A percentile compares a stretch with the other conserved stretches of the same genome.
These are phyloP conservation scores for Plasmodium knowlesi DNA, from an alignment of 169 alveolate genomes.

Conservation along the genomic window DNA sequence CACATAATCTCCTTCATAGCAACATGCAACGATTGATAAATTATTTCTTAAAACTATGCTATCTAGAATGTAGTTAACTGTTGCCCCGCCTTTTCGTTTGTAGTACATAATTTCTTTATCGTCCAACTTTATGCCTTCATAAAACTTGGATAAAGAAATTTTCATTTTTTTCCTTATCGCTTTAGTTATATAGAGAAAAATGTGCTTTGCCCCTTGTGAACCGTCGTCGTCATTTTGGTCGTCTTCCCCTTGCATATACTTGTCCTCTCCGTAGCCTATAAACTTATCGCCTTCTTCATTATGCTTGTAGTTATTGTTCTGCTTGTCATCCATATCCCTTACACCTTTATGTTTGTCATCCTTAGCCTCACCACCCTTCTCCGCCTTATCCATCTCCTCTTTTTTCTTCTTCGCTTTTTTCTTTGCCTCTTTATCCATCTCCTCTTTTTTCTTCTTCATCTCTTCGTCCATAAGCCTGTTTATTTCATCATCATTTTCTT, in stretches of 20 bases:
- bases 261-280: not conserved
- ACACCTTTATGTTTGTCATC: not conserved
- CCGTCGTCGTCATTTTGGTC: not conserved
- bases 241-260: not conserved
- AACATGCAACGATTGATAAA: slow-evolving; percentile 21
- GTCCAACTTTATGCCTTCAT: not conserved
- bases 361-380: not conserved
- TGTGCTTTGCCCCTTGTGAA: not conserved
- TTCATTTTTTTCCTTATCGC: slow-evolving; percentile 7
- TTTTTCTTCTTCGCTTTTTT: not conserved
- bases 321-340: not conserved
- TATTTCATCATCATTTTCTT: not conserved
- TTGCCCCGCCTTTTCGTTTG: slow-evolving; percentile 9
- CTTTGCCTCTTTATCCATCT: not conserved
- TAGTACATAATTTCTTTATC: slow-evolving; percentile 8
- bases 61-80: slow-evolving; percentile 11
- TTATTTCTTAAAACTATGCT: not conserved
- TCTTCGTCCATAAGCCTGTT: not conserved
- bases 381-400: not conserved
- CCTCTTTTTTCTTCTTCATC: not conserved
- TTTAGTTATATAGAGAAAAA: not conserved
- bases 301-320: not conserved
- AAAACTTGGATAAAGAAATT: not conserved
- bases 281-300: not conserved
- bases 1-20: slow-evolving; percentile 33